phyloP scores from a whole-genome alignment of 2,329 filamentous ascomycete genomes.

The Phymatotrichopsis omnivora region DNA sequence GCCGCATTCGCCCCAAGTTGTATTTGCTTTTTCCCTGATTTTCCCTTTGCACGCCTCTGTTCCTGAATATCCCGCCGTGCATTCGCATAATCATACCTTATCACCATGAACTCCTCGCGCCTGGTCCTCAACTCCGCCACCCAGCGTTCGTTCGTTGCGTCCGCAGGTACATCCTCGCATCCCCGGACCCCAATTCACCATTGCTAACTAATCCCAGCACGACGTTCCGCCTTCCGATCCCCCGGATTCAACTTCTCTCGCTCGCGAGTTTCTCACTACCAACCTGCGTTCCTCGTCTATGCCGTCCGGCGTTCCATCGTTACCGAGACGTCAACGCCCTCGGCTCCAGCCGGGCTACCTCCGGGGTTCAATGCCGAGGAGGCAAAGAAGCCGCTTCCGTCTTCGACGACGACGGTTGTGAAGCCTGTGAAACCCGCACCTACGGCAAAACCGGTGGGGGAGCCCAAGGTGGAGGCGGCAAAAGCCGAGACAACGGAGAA shows the following conservation, averaged over 20 bases:
- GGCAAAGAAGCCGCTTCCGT: constrained; percentile 71
- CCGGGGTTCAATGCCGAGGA: constrained; percentile 85
- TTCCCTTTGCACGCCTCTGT: too few species aligned
- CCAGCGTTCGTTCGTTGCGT: constrained; percentile 16
- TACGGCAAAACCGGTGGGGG: constrained; percentile 8
- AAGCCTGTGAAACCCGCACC: constrained; percentile 31
- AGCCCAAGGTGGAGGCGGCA: constrained; percentile 30
- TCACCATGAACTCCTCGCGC: constrained; percentile 21
- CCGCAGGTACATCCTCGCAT: constrained; percentile 13
- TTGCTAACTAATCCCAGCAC: constrained; percentile 3
- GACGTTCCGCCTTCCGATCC: background rate
- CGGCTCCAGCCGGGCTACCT: constrained; percentile 53
- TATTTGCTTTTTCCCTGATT: too few species aligned
- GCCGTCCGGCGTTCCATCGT: constrained; percentile 30
- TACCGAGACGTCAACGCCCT: constrained; percentile 45
- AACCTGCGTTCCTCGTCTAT: constrained; percentile 13
- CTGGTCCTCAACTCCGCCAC: constrained; percentile 16
- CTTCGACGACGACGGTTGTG: constrained; percentile 42
- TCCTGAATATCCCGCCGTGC: too few species aligned
- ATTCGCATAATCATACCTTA: too few species aligned
- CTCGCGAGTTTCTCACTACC: constrained; percentile 1
- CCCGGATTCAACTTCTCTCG: constrained; percentile 8
- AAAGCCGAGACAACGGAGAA: constrained; percentile 26
- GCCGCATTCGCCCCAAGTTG: too few species aligned
- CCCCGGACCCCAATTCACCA: background rate